phyloP scores from a whole-genome alignment of 352 stramenopile species.

The Saprolegnia parasitica region DNA sequence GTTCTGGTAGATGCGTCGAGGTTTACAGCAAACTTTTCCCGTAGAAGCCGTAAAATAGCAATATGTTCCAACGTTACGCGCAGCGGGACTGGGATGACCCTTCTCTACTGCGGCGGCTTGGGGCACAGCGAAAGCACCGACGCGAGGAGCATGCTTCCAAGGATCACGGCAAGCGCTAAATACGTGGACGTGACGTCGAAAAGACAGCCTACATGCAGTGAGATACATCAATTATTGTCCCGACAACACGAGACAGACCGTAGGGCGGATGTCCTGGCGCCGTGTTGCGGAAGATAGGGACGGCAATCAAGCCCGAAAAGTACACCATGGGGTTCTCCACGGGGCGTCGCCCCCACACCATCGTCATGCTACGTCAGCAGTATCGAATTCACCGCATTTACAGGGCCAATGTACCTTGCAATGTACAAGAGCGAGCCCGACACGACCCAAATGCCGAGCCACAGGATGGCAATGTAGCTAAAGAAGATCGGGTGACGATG shows the following conservation, averaged over 20 bases:
- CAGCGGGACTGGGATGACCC: no score
- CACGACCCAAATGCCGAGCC: constrained; percentile 15
- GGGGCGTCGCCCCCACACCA: constrained; percentile 13
- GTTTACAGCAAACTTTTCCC: no score
- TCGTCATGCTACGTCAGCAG: background rate
- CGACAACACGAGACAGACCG: background rate
- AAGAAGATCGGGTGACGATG: constrained; percentile 8
- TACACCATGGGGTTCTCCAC: constrained; percentile 22
- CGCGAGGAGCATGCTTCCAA: background rate
- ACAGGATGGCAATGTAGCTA: constrained; percentile 12
- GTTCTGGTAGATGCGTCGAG: no score
- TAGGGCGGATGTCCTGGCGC: constrained; percentile 16
- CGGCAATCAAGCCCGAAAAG: constrained; percentile 13
- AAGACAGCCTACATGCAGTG: constrained; percentile 2
- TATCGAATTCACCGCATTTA: background rate
- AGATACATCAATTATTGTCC: background rate
- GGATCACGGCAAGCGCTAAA: background rate
- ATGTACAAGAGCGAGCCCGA: background rate
- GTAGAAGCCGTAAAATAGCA: no score
- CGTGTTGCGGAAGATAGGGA: constrained; percentile 25
- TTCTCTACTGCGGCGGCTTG: background rate
- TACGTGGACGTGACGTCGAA: constrained; percentile 22
- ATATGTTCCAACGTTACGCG: no score
- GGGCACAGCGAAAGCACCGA: background rate
- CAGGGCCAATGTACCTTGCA: constrained; percentile 7